phyloP scores from a whole-genome alignment of 768 basidiomycete species.

The Podaxis sp. region DNA sequence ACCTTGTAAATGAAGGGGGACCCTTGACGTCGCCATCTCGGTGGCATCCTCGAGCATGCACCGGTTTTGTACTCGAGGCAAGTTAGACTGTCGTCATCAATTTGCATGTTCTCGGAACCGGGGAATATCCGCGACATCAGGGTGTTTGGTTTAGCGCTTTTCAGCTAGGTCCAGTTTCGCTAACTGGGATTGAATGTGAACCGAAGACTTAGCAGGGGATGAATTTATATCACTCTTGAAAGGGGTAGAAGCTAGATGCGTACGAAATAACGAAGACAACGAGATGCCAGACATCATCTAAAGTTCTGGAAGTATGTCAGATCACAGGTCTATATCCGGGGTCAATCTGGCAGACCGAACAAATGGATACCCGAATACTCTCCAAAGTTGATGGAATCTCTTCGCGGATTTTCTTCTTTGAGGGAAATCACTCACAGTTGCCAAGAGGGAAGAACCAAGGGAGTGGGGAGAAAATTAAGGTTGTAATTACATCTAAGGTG shows the following conservation, averaged over 20 bases:
- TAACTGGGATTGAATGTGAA: slow-evolving; percentile 6
- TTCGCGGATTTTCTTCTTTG: slow-evolving; percentile 28
- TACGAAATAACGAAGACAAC: slow-evolving; percentile 25
- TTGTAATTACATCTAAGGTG: slow-evolving; percentile 45
- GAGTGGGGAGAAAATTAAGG: slow-evolving; percentile 44
- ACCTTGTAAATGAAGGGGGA: slow-evolving; percentile 11
- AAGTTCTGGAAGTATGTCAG: slow-evolving; percentile 48
- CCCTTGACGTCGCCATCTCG: slow-evolving; percentile 5
- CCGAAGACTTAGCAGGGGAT: background rate
- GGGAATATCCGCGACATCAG: slow-evolving; percentile 5
- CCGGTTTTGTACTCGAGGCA: slow-evolving; percentile 2
- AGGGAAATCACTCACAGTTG: slow-evolving; percentile 40
- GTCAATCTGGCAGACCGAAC: slow-evolving; percentile 39
- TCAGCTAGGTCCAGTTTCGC: slow-evolving; percentile 4
- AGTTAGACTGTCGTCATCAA: slow-evolving; percentile 7
- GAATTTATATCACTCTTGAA: slow-evolving; percentile 43
- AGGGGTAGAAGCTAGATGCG: slow-evolving; percentile 18
- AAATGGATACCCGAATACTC: slow-evolving; percentile 31
- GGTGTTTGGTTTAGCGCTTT: background rate
- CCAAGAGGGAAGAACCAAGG: slow-evolving; percentile 41
- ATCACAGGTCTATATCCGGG: slow-evolving; percentile 43
- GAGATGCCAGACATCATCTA: slow-evolving; percentile 34
- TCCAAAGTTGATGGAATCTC: slow-evolving; percentile 27
- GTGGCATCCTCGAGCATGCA: background rate
- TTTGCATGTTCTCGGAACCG: slow-evolving; percentile 9